A percentile compares a stretch with the other conserved stretches of the same genome.
Conservation (phyloP, 1,139 yeast genomes). For the Debaryomyces fabryi region DNA sequence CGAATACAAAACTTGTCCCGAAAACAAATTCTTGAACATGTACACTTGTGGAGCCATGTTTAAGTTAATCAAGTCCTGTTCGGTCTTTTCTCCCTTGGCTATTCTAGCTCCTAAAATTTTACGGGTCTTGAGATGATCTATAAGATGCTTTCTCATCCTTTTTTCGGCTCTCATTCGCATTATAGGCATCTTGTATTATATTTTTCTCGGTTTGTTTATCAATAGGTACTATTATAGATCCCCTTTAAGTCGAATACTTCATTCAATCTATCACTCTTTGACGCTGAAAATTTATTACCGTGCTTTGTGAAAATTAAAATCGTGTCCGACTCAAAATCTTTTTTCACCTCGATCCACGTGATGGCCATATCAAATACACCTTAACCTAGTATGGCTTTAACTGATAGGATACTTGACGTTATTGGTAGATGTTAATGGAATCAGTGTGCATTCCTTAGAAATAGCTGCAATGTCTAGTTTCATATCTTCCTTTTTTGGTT, state of each 20-base stretch:
- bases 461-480: not conserved
- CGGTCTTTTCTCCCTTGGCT: conserved; percentile 43
- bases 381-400: not conserved
- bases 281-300: conserved; percentile 6
- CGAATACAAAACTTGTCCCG: conserved; percentile 88
- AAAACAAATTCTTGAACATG: conserved; percentile 79
- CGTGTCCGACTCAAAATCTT: not conserved
- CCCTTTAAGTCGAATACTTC: not conserved
- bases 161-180: conserved; percentile 51
- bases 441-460: not conserved
- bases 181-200: conserved; percentile 33
- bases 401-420: no score
- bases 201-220: not conserved
- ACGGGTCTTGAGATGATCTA: conserved; percentile 50
- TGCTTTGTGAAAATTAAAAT: not conserved
- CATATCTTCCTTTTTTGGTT: conserved; percentile 2
- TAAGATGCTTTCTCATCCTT: conserved; percentile 53
- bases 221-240: conserved; percentile 5
- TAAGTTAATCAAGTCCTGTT: conserved; percentile 31
- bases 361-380: not conserved
- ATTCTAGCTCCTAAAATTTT: conserved; percentile 48
- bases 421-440: not conserved
- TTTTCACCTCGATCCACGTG: not conserved
- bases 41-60: conserved; percentile 78
- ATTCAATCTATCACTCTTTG: not conserved